phyloP scores from a whole-genome alignment of 2,329 filamentous ascomycete genomes.

The Ambrosiella xylebori region DNA sequence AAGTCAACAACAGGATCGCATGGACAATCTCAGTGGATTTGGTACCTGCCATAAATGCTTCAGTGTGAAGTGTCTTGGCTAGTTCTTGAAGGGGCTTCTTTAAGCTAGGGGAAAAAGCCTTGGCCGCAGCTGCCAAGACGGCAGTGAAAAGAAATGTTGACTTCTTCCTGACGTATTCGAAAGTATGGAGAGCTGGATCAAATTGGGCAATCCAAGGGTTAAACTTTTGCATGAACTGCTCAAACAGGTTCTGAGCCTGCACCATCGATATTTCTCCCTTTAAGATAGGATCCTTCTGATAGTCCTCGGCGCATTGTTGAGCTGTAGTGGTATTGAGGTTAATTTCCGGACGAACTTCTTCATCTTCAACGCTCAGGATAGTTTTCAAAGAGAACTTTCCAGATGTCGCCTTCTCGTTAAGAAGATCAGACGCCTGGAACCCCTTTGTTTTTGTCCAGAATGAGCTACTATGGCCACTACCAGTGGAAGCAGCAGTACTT shows the following conservation, averaged over 20 bases:
- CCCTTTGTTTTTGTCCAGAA: conserved; percentile 14
- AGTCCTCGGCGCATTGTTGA: neutral
- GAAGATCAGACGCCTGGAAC: conserved; percentile 20
- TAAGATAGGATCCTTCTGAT: conserved; percentile 2
- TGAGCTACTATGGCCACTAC: conserved; percentile 7
- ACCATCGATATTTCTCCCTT: neutral
- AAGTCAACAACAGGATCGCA: conserved; percentile 23
- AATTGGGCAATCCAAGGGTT: conserved; percentile 26
- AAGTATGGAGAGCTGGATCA: conserved; percentile 23
- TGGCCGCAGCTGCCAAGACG: conserved; percentile 21
- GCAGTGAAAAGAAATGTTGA: conserved; percentile 23
- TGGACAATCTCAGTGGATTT: conserved; percentile 25
- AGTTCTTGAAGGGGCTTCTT: conserved; percentile 15
- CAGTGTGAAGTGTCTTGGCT: conserved; percentile 18
- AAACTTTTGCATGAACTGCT: conserved; percentile 21
- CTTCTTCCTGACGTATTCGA: conserved; percentile 20
- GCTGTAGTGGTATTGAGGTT: neutral
- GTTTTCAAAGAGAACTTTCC: conserved; percentile 21
- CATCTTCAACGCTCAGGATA: conserved; percentile 17
- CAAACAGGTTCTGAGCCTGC: conserved; percentile 2
- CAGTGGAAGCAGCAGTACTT: neutral
- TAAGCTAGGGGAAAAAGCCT: conserved; percentile 21
- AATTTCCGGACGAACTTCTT: neutral
- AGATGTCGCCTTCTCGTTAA: conserved; percentile 20
- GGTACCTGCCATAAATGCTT: conserved; percentile 19